Evolutionary conservation across 2,329 filamentous ascomycete species (phyloP).

Genomic region (Diaporthe nobilis): DNA sequence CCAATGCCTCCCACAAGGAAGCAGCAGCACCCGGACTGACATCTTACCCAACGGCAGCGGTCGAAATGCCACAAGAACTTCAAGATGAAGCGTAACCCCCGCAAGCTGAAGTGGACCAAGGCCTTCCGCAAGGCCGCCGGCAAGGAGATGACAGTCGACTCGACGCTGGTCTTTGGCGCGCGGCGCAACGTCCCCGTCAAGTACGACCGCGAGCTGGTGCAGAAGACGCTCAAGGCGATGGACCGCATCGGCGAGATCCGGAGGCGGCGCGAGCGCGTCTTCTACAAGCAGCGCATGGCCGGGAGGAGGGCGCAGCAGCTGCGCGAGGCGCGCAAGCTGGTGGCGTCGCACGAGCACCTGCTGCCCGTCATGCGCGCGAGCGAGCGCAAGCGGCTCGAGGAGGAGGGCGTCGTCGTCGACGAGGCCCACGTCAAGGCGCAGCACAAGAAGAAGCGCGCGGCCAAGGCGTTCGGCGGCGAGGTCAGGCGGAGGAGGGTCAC

Average conservation of each 20-base stretch:
- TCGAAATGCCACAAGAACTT: conserved; percentile 79
- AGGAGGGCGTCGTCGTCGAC: conserved; percentile 55
- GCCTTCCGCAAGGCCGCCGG: conserved; percentile 86
- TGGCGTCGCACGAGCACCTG: conserved; percentile 92
- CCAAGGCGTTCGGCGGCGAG: conserved; percentile 58
- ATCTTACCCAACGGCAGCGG: conserved; percentile 50
- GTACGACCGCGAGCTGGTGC: conserved; percentile 94
- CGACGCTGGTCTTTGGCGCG: conserved; percentile 90
- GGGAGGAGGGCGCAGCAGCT: conserved; percentile 89
- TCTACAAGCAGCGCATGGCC: conserved; percentile 94
- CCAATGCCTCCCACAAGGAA: not conserved
- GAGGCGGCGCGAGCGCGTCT: conserved; percentile 84
- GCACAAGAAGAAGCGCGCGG: conserved; percentile 46
- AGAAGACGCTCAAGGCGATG: conserved; percentile 93
- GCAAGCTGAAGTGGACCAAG: conserved; percentile 96
- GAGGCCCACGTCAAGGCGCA: conserved; percentile 46
- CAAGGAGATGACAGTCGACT: conserved; percentile 93
- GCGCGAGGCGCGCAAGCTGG: conserved; percentile 86
- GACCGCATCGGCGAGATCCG: conserved; percentile 90
- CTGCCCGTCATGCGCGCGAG: conserved; percentile 79
- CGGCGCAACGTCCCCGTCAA: conserved; percentile 94
- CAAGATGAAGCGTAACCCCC: conserved; percentile 97
- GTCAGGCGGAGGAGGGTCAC: conserved; percentile 55
- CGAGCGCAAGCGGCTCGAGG: conserved; percentile 58
- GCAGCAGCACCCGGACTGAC: conserved; percentile 8